Evolutionary conservation across 2,329 filamentous ascomycete species (phyloP).

Genomic region (Blastomyces percursus): DNA sequence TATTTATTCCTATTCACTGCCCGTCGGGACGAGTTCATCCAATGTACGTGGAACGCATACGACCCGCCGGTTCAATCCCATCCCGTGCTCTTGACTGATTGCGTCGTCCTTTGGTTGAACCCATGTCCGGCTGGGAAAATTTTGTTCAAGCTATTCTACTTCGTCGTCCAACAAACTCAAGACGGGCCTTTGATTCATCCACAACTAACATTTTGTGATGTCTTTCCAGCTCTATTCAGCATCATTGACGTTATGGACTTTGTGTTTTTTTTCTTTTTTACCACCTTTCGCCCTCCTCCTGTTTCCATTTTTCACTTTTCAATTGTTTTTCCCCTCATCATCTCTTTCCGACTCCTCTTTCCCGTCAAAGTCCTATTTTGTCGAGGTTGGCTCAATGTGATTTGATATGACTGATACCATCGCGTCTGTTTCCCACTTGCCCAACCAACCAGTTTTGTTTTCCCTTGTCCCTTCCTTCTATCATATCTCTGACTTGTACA

Average conservation of each 20-base stretch:
- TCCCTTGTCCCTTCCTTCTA: conserved; percentile 12
- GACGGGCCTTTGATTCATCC: background rate
- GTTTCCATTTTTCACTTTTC: background rate
- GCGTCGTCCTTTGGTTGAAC: background rate
- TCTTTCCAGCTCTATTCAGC: background rate
- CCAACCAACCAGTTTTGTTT: conserved; percentile 17
- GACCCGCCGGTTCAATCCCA: background rate
- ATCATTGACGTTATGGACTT: background rate
- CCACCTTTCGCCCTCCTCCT: no score
- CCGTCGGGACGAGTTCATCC: background rate
- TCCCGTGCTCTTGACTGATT: background rate
- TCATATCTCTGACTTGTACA: conserved; percentile 15
- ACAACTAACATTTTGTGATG: background rate
- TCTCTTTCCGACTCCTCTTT: conserved; percentile 5
- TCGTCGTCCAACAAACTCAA: background rate
- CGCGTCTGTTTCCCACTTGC: conserved; percentile 33
- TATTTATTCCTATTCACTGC: background rate
- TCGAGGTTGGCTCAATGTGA: conserved; percentile 7
- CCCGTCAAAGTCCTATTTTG: conserved; percentile 5
- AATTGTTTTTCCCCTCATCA: background rate
- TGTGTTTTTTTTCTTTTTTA: background rate
- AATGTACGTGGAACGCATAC: background rate
- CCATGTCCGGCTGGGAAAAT: background rate
- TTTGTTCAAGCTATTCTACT: background rate
- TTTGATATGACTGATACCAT: conserved; percentile 37